Conservation (phyloP, 148 eudicot species). For the Chenopodium formosanum region DNA sequence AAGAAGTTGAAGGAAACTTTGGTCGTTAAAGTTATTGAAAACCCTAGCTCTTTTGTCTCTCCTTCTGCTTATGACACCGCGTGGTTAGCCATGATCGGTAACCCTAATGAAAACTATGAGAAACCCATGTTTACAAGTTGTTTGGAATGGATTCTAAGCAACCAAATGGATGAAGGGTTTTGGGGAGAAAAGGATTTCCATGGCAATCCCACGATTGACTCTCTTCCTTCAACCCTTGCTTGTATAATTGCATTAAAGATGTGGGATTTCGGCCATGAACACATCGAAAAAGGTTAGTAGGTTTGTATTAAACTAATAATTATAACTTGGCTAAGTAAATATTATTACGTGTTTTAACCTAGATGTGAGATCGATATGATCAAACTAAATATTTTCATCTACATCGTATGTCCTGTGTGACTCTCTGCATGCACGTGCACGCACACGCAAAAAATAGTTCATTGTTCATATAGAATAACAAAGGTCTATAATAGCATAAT, state of each 20-base stretch:
- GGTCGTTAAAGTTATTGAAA: background rate
- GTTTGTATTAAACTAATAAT: background rate
- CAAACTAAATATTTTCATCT: too few species aligned
- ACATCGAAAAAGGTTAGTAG: conserved; percentile 8
- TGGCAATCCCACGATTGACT: conserved; percentile 23
- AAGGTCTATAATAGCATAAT: too few species aligned
- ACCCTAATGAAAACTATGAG: background rate
- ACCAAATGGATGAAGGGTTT: conserved; percentile 17
- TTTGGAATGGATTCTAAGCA: conserved; percentile 19
- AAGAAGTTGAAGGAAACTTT: background rate
- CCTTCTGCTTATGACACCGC: conserved; percentile 24
- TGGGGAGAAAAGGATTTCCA: conserved; percentile 18
- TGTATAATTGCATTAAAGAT: conserved; percentile 17
- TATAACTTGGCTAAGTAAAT: background rate
- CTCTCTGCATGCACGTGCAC: too few species aligned
- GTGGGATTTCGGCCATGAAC: conserved; percentile 20
- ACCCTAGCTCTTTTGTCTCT: conserved; percentile 2
- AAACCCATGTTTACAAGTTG: conserved; percentile 17
- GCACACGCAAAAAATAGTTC: too few species aligned
- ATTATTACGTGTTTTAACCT: background rate
- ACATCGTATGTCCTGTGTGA: too few species aligned
- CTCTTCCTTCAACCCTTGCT: conserved; percentile 18
- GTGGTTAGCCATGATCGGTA: conserved; percentile 22
- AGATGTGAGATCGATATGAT: background rate
- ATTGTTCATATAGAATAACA: too few species aligned